Percentiles rank a stretch among this genome's conserved stretches.
phyloP scores from a whole-genome alignment of 2,329 filamentous ascomycete species.

The Byssochlamys sp. region DNA sequence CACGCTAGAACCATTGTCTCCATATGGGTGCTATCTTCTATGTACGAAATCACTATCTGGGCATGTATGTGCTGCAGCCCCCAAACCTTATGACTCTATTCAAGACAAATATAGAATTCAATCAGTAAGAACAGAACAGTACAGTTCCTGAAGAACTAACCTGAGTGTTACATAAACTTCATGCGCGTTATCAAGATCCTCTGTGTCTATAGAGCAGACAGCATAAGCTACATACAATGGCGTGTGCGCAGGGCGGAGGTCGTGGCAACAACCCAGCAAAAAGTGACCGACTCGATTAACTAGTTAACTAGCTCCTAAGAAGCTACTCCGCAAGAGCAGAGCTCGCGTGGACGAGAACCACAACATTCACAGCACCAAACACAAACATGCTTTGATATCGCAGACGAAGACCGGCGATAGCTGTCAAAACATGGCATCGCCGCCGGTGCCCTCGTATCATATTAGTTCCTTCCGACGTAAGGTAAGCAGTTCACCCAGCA shows the following conservation, averaged over 20 bases:
- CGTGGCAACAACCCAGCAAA: background rate
- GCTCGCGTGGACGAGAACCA: background rate
- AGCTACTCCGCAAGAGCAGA: background rate
- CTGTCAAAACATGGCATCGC: slow-evolving; percentile 18
- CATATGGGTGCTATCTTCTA: background rate
- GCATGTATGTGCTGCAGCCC: background rate
- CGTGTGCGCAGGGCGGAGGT: background rate
- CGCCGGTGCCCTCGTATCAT: slow-evolving; percentile 20
- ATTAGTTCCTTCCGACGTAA: slow-evolving; percentile 24
- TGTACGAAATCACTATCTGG: background rate
- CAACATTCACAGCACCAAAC: background rate
- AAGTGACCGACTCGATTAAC: background rate
- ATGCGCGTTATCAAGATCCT: background rate
- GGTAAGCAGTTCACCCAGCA: slow-evolving; percentile 11
- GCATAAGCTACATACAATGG: background rate
- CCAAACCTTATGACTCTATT: background rate
- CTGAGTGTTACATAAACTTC: no score
- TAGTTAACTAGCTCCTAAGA: background rate
- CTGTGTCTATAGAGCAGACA: background rate
- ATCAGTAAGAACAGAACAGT: background rate
- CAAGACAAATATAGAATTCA: background rate
- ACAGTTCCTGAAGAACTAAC: background rate
- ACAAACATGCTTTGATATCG: background rate
- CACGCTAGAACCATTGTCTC: background rate
- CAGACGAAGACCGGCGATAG: slow-evolving; percentile 6